Evolutionary conservation across 495 filamentous ascomycete species (phyloP).

Genomic region (Viridothelium virens): DNA sequence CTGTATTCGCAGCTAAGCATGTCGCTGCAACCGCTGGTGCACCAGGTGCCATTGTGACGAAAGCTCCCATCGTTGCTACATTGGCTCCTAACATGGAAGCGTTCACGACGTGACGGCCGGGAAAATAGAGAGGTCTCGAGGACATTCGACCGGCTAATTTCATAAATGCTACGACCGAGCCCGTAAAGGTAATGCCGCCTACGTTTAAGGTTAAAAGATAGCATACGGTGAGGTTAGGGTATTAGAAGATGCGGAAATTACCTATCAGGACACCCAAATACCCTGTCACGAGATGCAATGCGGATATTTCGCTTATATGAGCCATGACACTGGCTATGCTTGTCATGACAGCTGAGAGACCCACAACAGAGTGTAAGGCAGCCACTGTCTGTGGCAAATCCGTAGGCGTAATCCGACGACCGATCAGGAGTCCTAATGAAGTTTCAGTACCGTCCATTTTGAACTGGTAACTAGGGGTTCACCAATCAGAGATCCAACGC

Average conservation of each 20-base stretch:
- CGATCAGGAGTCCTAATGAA: conserved; percentile 53
- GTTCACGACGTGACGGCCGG: conserved; percentile 63
- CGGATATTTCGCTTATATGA: conserved; percentile 55
- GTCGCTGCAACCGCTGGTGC: conserved; percentile 64
- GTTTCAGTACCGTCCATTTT: background rate
- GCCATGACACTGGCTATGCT: conserved; percentile 75
- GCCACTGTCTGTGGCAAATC: conserved; percentile 76
- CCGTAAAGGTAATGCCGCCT: conserved; percentile 74
- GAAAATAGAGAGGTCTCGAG: conserved; percentile 59
- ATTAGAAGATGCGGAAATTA: conserved; percentile 14
- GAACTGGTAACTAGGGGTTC: conserved; percentile 12
- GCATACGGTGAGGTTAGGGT: background rate
- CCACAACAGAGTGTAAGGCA: conserved; percentile 73
- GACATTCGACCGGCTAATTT: conserved; percentile 73
- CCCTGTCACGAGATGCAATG: conserved; percentile 66
- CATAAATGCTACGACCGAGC: conserved; percentile 71
- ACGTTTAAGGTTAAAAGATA: conserved; percentile 3
- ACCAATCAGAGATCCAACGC: conserved; percentile 53
- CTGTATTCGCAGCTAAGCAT: conserved; percentile 62
- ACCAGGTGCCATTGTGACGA: conserved; percentile 66
- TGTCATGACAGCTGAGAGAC: conserved; percentile 71
- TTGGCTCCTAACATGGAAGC: conserved; percentile 61
- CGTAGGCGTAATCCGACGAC: conserved; percentile 73
- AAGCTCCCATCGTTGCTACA: conserved; percentile 68
- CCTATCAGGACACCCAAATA: conserved; percentile 74